Base-by-base conservation (phyloP, 225 moss, liverwort and hornwort species). In the Straminergon stramineum region DNA sequence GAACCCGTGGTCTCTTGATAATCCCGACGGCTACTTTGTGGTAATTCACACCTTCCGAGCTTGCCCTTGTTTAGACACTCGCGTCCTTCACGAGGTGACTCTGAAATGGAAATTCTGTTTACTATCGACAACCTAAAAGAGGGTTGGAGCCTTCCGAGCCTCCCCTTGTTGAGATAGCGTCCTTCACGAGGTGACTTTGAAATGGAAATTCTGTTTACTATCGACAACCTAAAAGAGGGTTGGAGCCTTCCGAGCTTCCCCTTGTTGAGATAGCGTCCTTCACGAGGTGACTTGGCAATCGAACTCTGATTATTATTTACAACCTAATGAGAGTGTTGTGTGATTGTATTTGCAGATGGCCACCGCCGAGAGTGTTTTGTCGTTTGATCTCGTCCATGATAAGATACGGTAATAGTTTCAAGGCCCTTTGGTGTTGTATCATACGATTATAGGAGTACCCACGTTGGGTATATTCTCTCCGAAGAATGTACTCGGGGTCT, bases 301-400 rank as follows among this genome's bases (percentile, higher is more conserved):
- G 12, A 53, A 51, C 37, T 75, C 15, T 52, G 48, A 28, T 83
- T 74, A 66, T 76, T 48, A 48, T 45, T 43, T 35, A 16, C 17
- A 75, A 60, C 75, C 56, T 88, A 55, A 80, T 71, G 83, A 39
- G 83, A 28, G 39, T 53, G 14, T 64, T 71, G 51, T 43, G 28
- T 64, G 69, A 68, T 55, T 92, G 90, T 70, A 39, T 93, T 88
- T 74, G 81, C 93, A 97, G 96, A 99, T 99, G 99, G 99, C 99
- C 88, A 99, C 99, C 28, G 97, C 99, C 31, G 99, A 99, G 89
- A 99, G 99, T 79, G 92, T 99, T 70, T 90, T 99, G 73, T 97
- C 99, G 58, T 99, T 99, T 86, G 99, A 99, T 89, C 99, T 99
- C 68, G 97, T 99, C 65, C 99, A 95, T 53, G 93, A 96, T 35